Conservation (phyloP, 805 yeast genomes). For the Nakazawaea ernobii region DNA sequence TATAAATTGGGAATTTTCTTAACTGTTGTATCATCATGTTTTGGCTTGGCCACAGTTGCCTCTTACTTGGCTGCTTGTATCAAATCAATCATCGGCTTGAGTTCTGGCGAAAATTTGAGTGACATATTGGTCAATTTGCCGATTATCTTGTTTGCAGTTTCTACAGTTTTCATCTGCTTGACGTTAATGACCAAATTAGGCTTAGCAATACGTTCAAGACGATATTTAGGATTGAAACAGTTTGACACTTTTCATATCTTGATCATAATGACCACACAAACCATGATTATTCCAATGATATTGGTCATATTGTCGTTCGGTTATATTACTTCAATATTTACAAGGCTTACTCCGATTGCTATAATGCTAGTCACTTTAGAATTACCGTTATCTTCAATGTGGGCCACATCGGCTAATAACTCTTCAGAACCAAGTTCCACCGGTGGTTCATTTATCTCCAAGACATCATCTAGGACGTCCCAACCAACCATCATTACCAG, state of each 20-base stretch:
- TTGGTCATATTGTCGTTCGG: slow-evolving; percentile 49
- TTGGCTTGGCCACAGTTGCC: slow-evolving; percentile 51
- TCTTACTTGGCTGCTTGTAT: slow-evolving; percentile 53
- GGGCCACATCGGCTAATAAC: slow-evolving; percentile 74
- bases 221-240: slow-evolving; percentile 72
- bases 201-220: slow-evolving; percentile 65
- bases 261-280: slow-evolving; percentile 75
- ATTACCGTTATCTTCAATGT: slow-evolving; percentile 77
- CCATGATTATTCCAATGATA: slow-evolving; percentile 73
- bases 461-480: slow-evolving; percentile 11
- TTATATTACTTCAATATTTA: slow-evolving; percentile 29
- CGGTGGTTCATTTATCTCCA: slow-evolving; percentile 19
- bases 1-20: slow-evolving; percentile 33
- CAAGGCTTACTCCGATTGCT: slow-evolving; percentile 43
- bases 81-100: slow-evolving; percentile 32
- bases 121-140: slow-evolving; percentile 46
- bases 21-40: slow-evolving; percentile 30
- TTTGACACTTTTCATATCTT: slow-evolving; percentile 79
- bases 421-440: slow-evolving; percentile 35
- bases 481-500: slow-evolving; percentile 12
- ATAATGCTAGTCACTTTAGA: slow-evolving; percentile 62
- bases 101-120: slow-evolving; percentile 15
- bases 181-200: slow-evolving; percentile 60
- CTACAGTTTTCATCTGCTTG: slow-evolving; percentile 57
- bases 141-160: slow-evolving; percentile 58